Conservation (phyloP, 495 filamentous ascomycete genomes). For the Cairneyella variabilis region DNA sequence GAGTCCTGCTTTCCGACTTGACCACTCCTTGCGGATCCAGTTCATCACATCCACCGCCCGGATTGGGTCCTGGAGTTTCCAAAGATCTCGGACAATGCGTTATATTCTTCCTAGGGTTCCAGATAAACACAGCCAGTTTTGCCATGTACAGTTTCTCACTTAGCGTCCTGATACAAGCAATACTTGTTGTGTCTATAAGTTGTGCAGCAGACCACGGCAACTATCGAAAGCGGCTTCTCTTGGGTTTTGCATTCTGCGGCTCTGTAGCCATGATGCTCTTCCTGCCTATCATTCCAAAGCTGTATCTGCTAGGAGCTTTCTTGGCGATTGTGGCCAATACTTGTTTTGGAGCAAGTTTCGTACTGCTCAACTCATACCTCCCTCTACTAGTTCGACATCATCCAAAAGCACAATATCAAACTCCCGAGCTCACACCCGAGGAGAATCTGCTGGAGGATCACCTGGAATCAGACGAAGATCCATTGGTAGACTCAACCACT, state of each 20-base stretch:
- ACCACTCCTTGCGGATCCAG: slow-evolving; percentile 61
- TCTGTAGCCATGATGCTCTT: slow-evolving; percentile 85
- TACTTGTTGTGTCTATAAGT: slow-evolving; percentile 92
- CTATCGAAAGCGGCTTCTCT: slow-evolving; percentile 82
- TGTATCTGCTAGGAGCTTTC: slow-evolving; percentile 77
- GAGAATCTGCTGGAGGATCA: slow-evolving; percentile 15
- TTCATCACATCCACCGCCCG: slow-evolving; percentile 17
- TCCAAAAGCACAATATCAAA: slow-evolving; percentile 41
- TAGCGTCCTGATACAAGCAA: slow-evolving; percentile 81
- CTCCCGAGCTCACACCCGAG: slow-evolving; percentile 32
- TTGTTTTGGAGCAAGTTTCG: slow-evolving; percentile 83
- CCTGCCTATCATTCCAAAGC: slow-evolving; percentile 64
- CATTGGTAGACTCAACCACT: slow-evolving; percentile 38
- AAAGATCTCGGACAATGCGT: slow-evolving; percentile 65
- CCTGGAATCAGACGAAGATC: slow-evolving; percentile 26
- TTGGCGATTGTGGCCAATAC: slow-evolving; percentile 88
- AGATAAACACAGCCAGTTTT: slow-evolving; percentile 95
- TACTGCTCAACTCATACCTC: slow-evolving; percentile 79
- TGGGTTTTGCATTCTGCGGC: slow-evolving; percentile 79
- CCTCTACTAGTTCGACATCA: slow-evolving; percentile 78
- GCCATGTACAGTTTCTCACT: slow-evolving; percentile 97
- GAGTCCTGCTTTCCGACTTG: slow-evolving; percentile 74
- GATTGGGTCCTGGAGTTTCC: slow-evolving; percentile 15
- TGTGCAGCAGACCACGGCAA: slow-evolving; percentile 94
- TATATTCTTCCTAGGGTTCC: slow-evolving; percentile 72